Percentiles rank a stretch among this genome's conserved stretches.
phyloP scores from a whole-genome alignment of 495 filamentous ascomycete species.

The Hypoxylon crocopeplum region DNA sequence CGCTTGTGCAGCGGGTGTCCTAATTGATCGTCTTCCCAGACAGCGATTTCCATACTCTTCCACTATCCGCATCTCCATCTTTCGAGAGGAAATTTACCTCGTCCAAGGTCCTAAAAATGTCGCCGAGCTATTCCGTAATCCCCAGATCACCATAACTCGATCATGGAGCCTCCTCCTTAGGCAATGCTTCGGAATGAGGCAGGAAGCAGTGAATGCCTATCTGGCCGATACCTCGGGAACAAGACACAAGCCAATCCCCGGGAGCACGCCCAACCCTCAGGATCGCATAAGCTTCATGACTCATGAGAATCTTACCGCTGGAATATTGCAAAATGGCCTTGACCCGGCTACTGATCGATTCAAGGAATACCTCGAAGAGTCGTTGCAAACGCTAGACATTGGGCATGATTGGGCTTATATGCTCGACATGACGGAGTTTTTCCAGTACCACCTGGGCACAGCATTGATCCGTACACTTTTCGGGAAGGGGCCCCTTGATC shows the following conservation, averaged over 20 bases:
- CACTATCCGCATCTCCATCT: not conserved
- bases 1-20: not conserved
- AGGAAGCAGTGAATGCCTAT: not conserved
- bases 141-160: not conserved
- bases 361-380: not conserved
- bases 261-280: not conserved
- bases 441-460: not conserved
- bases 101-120: not conserved
- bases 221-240: not conserved
- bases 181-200: not conserved
- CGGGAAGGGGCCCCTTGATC: not conserved
- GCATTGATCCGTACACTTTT: not conserved
- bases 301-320: not conserved
- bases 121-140: not conserved
- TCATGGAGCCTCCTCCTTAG: not conserved
- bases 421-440: not conserved
- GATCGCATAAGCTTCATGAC: not conserved
- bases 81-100: not conserved
- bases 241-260: not conserved
- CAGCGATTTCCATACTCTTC: not conserved
- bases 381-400: not conserved
- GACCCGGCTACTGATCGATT: not conserved
- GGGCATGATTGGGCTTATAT: not conserved
- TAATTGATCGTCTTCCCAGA: not conserved
- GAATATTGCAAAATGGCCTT: not conserved